Base-by-base conservation (phyloP, 257 asterid genomes). In the Schizonepeta tenuifolia region DNA sequence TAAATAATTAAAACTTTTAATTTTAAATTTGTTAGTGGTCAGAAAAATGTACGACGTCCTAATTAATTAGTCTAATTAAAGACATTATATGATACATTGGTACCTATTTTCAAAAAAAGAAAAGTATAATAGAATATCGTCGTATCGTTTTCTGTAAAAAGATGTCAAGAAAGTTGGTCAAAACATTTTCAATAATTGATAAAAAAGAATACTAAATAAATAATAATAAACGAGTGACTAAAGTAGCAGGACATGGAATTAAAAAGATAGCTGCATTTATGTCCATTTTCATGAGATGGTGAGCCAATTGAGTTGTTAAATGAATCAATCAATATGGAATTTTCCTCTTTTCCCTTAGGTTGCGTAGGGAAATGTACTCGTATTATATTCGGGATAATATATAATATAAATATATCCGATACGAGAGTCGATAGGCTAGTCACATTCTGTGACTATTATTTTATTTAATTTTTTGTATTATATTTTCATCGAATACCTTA, bases 281-380 rank as follows among this genome's bases (percentile, higher is more conserved):
- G 79, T 74, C 83, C 8, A 70, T 73, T 54, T 46, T 51, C 73
- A 63, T 51, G 69, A 61, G 65, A 58, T 72, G 26, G 33, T 28
- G 33, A 35, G 70, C 44, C 22, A 14, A 64, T 40, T 61, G 75
- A 60, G 38, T 60, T 76, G 59, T 44, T 41, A 24, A 64, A 18
- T 54, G 67, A 62, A 76, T 76, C 51, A 31, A 62, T 21, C 36
- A 21, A 69, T 33, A 26, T 54, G 36, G 70, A 21, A 26, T 59
- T 66, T 71, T 65, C 65, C 41, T 18, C 51, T 28, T 72, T 66
- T 46, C 38, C 22, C 79, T 67, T 53, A 65, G 0, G 65, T 82
- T 79, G 77, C 83, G 79, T 75, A 72, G n/a, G 65, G 79, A 71
- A 62, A 21, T 63, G 68, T 62, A 35, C 69, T 69, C 51, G 67